Percentiles rank a stretch among this genome's conserved stretches.
Conservation (phyloP, 192 early-diverging fungal species). For the Gonapodya prolifera region DNA sequence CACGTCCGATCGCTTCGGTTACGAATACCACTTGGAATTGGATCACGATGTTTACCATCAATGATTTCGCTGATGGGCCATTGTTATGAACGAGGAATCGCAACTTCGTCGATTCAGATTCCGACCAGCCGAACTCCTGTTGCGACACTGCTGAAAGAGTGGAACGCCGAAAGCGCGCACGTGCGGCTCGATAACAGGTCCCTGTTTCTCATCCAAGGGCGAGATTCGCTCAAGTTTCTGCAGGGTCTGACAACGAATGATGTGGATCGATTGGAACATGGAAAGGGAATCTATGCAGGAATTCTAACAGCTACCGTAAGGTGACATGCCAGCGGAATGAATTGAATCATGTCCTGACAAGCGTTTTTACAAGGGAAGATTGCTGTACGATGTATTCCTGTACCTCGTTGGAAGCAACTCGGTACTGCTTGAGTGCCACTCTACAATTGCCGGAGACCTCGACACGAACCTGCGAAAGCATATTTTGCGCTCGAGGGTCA, state of each 20-base stretch:
- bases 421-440: neutral
- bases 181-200: too few relatives aligned
- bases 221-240: constrained; percentile 69
- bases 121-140: too few relatives aligned
- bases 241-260: constrained; percentile 88
- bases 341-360: neutral
- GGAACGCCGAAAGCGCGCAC: too few relatives aligned
- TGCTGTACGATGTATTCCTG: constrained; percentile 81
- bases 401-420: constrained; percentile 29
- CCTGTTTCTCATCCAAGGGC: constrained; percentile 36
- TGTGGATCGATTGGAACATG: constrained; percentile 58
- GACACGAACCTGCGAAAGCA: constrained; percentile 59
- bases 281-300: constrained; percentile 62
- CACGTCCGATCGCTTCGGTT: too few relatives aligned
- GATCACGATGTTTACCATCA: too few relatives aligned
- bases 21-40: too few relatives aligned
- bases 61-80: too few relatives aligned
- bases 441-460: neutral
- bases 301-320: constrained; percentile 66
- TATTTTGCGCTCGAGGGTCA: constrained; percentile 62
- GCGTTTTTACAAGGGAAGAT: constrained; percentile 48
- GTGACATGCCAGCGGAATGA: neutral
- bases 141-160: too few relatives aligned
- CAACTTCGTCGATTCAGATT: too few relatives aligned
- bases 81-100: too few relatives aligned